These are phyloP conservation scores for Colletotrichum abscissum DNA, from an alignment of 2,329 filamentous ascomycete genomes.

Conservation along the genomic window DNA sequence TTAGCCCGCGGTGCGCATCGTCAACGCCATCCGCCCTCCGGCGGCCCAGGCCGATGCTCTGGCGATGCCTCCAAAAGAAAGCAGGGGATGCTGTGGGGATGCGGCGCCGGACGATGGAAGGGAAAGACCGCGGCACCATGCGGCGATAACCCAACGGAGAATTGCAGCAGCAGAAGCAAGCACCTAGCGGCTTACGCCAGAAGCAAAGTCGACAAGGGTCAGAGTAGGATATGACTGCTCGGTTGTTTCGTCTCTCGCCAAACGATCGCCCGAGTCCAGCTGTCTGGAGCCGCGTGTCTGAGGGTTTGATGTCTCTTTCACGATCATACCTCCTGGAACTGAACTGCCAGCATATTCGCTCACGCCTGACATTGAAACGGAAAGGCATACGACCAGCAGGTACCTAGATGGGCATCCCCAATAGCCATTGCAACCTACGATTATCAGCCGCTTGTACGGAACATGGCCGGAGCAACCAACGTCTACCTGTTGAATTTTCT, in stretches of 20 bases:
- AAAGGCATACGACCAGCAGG: background rate
- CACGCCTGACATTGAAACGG: background rate
- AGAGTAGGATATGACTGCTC: background rate
- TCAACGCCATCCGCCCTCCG: conserved; percentile 2
- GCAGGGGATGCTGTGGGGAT: conserved; percentile 12
- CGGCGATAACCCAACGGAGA: background rate
- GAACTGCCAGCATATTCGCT: background rate
- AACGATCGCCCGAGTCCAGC: conserved; percentile 1
- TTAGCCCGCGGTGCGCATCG: background rate
- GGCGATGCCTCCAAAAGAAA: conserved; percentile 21
- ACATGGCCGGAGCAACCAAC: no score
- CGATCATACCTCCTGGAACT: background rate
- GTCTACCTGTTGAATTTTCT: no score
- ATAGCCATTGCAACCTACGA: background rate
- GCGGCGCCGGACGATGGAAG: background rate
- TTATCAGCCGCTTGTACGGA: background rate
- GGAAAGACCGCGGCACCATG: conserved; percentile 14
- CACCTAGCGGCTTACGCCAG: background rate
- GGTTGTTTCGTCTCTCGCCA: conserved; percentile 8
- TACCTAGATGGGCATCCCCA: background rate
- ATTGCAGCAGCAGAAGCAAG: conserved; percentile 7
- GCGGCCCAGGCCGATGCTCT: conserved; percentile 18
- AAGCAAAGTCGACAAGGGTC: conserved; percentile 11
- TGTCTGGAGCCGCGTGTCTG: background rate
- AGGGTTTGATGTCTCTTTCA: background rate